Evolutionary conservation across 257 asterid genomes (phyloP), one percentile per base, ranked within the genome.

Genomic region (Thymus quinquecostatus): DNA sequence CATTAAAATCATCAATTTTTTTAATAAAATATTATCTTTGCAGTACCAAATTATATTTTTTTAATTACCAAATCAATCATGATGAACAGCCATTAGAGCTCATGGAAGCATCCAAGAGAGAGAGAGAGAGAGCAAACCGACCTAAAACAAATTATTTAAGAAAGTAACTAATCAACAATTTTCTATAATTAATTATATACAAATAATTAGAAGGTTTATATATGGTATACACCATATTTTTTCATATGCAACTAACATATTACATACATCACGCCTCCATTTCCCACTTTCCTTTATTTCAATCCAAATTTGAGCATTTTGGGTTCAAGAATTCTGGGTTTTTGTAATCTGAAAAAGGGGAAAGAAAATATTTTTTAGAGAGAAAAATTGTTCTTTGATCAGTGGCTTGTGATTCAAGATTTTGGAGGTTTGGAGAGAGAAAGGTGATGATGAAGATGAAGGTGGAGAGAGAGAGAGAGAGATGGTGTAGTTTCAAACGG

Each of bases 401-500:
- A 76, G 44, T 44, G 34, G 78, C 82, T 75, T 77, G 61, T 53
- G 1, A 34, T 64, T 80, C 70, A 75, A 80, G 87, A 71, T 65
- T 68, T 69, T 69, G 77, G 60, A 36, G 79, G 44, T 77, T 60
- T 54, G 73, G 55, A 64, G 80, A 72, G 53, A 38, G 30, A 75
- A 69, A 77, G 74, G 41, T 21, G 21, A 48, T n/a, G 48, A 43
- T 2, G 64, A 41, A 27, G 66, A 60, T 34, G 38, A 3, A 34
- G 38, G 4, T 57, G 70, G 64, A 54, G 50, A 79, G 74, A 59
- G 79, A 83, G 77, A 76, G 21, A 21, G 21, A 21, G 21, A 21
- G 21, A 21, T 21, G 21, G 21, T 82, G 55, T 2, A 13, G 84
- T 79, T 78, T 82, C 79, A 85, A 76, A 91, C 83, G 72, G 81